Percentiles rank a stretch among this genome's conserved stretches.
phyloP scores from a whole-genome alignment of 495 filamentous ascomycete species.

The Podospora conica region DNA sequence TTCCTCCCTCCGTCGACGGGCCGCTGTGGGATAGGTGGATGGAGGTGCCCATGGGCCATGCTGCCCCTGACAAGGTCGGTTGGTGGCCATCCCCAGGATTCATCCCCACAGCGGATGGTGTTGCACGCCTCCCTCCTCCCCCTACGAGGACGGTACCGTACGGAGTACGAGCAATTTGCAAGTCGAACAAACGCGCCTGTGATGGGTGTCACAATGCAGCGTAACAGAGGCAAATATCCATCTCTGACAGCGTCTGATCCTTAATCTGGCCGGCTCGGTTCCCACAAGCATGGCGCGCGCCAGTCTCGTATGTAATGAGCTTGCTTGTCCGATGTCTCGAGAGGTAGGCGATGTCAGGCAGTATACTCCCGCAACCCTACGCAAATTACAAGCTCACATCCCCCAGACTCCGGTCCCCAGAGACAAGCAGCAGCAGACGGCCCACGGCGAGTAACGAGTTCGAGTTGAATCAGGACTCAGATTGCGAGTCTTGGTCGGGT shows the following conservation, averaged over 20 bases:
- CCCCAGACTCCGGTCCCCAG: neutral
- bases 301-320: neutral
- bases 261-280: conserved; percentile 20
- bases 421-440: neutral
- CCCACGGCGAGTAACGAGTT: neutral
- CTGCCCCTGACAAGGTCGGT: neutral
- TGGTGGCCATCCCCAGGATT: neutral
- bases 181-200: conserved; percentile 2
- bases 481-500: neutral
- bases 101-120: neutral
- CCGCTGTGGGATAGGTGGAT: neutral
- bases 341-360: neutral
- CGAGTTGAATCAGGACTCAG: neutral
- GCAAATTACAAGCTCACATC: conserved; percentile 15
- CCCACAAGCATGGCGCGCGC: neutral
- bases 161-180: neutral
- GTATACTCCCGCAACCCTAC: conserved; percentile 16
- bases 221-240: conserved; percentile 2
- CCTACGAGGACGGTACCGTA: neutral
- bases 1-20: neutral
- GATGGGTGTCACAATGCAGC: conserved; percentile 2
- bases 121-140: neutral
- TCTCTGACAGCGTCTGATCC: conserved; percentile 12
- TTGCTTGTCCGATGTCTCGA: neutral
- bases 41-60: neutral